A percentile compares a stretch with the other conserved stretches of the same genome.
Evolutionary conservation across 2,329 filamentous ascomycete species (phyloP).

Genomic region (Cercospora sesami): DNA sequence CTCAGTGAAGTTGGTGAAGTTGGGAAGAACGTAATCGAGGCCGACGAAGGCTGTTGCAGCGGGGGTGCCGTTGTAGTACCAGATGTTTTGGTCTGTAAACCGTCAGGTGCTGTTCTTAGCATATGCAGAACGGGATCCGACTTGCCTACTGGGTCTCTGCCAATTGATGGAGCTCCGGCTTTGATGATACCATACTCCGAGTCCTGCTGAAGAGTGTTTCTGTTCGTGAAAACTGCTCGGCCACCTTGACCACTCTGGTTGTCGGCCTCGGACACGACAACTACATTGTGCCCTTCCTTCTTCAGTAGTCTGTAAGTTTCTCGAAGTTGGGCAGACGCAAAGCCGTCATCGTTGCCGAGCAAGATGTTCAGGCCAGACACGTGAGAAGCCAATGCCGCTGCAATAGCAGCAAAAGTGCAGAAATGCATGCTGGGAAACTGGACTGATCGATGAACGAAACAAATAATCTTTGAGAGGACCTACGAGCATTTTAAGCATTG

Average conservation of each 20-base stretch:
- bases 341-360: conserved; percentile 44
- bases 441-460: background rate
- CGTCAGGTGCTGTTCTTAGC: too few relatives aligned
- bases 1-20: conserved; percentile 49
- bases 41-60: conserved; percentile 58
- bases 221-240: conserved; percentile 47
- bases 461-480: background rate
- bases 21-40: conserved; percentile 50
- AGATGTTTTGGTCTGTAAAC: conserved; percentile 52
- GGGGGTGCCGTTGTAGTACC: conserved; percentile 63
- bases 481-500: conserved; percentile 7
- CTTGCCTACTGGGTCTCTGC: conserved; percentile 47
- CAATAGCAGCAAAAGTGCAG: conserved; percentile 15
- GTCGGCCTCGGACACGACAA: conserved; percentile 45
- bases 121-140: too few relatives aligned
- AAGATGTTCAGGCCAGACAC: conserved; percentile 38
- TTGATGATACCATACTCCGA: conserved; percentile 51
- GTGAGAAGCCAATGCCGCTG: conserved; percentile 19
- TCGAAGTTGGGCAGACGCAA: conserved; percentile 41
- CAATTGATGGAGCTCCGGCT: conserved; percentile 51
- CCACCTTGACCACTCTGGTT: conserved; percentile 52
- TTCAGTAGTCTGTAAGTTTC: conserved; percentile 44
- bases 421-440: conserved; percentile 27
- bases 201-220: conserved; percentile 44
- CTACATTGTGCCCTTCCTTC: conserved; percentile 43